phyloP scores from a whole-genome alignment of 148 eudicot species.

The Salicornia ramosissima region DNA sequence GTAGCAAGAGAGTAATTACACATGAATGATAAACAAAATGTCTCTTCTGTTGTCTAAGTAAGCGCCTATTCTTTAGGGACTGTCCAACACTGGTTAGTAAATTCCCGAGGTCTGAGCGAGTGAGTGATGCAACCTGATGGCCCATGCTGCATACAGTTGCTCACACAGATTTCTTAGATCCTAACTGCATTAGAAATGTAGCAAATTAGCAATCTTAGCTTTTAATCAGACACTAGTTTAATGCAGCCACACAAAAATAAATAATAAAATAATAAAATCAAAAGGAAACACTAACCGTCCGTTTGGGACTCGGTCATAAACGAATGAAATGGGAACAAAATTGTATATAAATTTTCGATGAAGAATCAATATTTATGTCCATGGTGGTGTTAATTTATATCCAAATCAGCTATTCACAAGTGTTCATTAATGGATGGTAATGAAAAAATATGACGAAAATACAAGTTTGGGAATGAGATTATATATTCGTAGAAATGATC shows the following conservation, averaged over 20 bases:
- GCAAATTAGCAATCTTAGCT: neutral
- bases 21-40: neutral
- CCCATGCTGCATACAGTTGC: neutral
- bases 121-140: neutral
- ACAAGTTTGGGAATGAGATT: no score
- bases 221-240: neutral
- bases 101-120: neutral
- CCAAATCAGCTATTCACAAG: no score
- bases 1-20: neutral
- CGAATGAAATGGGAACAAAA: no score
- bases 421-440: no score
- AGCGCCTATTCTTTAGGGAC: neutral
- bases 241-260: neutral
- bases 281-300: neutral
- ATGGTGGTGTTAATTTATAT: no score
- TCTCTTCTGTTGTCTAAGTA: neutral
- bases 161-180: neutral
- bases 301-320: no score
- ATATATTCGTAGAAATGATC: no score
- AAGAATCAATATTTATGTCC: no score
- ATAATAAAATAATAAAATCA: no score
- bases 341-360: no score
- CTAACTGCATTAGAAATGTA: neutral
- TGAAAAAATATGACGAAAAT: no score
- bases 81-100: slow-evolving; percentile 2